These are phyloP conservation scores for Blastocystis sp. DNA, from an alignment of 352 stramenopile species.

Conservation along the genomic window DNA sequence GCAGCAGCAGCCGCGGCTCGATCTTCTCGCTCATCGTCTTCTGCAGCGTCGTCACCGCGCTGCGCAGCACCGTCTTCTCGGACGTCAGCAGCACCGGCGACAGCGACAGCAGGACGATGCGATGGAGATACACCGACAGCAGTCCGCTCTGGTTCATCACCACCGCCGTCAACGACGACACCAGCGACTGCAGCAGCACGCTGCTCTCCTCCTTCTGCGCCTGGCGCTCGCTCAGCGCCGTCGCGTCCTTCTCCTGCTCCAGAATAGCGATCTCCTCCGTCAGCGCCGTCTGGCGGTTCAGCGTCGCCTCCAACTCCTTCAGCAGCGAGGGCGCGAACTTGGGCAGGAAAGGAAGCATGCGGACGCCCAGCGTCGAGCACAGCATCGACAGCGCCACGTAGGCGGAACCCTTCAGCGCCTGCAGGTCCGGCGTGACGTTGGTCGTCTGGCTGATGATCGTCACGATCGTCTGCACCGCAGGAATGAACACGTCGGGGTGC, in stretches of 20 bases:
- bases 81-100: neutral
- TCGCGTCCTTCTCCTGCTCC: neutral
- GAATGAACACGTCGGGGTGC: neutral
- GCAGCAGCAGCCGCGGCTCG: conserved; percentile 11
- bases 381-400: conserved; percentile 36
- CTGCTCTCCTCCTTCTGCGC: neutral
- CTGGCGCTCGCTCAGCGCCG: neutral
- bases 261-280: neutral
- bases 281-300: neutral
- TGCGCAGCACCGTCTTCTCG: neutral
- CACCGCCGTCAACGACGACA: neutral
- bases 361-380: conserved; percentile 14
- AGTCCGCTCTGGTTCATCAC: conserved; percentile 9
- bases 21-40: conserved; percentile 39
- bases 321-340: neutral
- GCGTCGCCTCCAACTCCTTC: neutral
- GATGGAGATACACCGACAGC: conserved; percentile 36
- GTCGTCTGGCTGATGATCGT: neutral
- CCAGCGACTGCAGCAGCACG: neutral
- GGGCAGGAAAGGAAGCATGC: conserved; percentile 35
- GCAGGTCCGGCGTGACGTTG: neutral
- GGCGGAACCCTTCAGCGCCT: conserved; percentile 42
- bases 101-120: conserved; percentile 7
- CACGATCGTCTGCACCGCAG: neutral
- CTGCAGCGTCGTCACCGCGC: neutral